These are phyloP conservation scores for Boletus subparvulus DNA, from an alignment of 768 basidiomycete genomes.

Conservation along the genomic window DNA sequence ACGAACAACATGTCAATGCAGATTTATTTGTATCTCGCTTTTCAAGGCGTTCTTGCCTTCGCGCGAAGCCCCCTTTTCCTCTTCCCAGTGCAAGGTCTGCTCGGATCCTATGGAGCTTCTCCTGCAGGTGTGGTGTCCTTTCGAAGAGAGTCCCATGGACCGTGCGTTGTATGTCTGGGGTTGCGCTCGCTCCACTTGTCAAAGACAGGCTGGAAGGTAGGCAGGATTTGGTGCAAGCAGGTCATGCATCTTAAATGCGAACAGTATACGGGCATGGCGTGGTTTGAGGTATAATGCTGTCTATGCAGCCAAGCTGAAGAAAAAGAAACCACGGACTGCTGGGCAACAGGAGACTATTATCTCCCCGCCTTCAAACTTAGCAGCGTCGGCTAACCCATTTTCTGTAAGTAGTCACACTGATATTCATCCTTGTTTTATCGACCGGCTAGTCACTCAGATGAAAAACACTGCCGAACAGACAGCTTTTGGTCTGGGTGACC, in stretches of 20 bases:
- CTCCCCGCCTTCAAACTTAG: conserved; percentile 27
- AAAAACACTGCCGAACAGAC: conserved; percentile 30
- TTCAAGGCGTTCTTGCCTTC: conserved; percentile 72
- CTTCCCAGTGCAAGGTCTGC: conserved; percentile 73
- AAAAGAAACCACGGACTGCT: conserved; percentile 46
- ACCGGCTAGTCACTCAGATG: conserved; percentile 18
- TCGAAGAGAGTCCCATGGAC: conserved; percentile 82
- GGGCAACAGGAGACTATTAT: conserved; percentile 38
- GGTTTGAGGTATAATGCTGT: conserved; percentile 67
- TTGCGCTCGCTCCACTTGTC: conserved; percentile 68
- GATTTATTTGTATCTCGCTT: conserved; percentile 42
- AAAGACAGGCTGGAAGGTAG: conserved; percentile 76
- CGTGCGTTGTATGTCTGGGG: conserved; percentile 86
- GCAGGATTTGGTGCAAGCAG: conserved; percentile 21
- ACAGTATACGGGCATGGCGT: conserved; percentile 80
- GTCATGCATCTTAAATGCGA: conserved; percentile 12
- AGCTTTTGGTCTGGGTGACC: conserved; percentile 59
- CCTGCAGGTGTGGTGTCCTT: conserved; percentile 87
- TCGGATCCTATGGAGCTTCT: conserved; percentile 74
- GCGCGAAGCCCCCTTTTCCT: conserved; percentile 57
- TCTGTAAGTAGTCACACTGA: conserved; percentile 44
- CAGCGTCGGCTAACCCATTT: conserved; percentile 62
- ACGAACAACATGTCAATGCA: conserved; percentile 46
- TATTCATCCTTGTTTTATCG: not conserved
- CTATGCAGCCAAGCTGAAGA: conserved; percentile 73